A percentile compares a stretch with the other conserved stretches of the same genome.
Conservation (phyloP, 1,284 basidiomycete species). For the Apiotrichum siamense region DNA sequence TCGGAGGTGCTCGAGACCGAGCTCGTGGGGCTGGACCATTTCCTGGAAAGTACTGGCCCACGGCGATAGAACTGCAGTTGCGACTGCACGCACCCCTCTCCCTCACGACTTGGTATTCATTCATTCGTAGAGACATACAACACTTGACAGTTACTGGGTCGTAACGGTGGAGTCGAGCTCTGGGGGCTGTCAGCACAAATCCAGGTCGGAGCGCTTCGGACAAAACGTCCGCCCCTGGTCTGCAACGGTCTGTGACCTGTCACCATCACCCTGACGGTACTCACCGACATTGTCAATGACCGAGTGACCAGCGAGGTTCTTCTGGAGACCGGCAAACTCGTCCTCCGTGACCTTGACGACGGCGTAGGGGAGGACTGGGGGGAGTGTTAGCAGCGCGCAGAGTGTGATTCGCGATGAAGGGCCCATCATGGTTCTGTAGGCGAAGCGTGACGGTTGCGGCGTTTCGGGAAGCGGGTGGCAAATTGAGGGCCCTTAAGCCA, state of each 20-base stretch:
- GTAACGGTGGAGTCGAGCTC: slow-evolving; percentile 23
- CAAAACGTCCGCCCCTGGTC: not conserved
- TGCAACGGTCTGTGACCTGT: not conserved
- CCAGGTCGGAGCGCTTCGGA: not conserved
- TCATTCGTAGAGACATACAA: not conserved
- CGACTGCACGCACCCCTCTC: not conserved
- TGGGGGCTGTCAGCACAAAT: slow-evolving; percentile 7
- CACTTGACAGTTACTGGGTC: slow-evolving; percentile 1
- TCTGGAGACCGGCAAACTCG: slow-evolving; percentile 27
- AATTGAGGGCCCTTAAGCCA: not conserved
- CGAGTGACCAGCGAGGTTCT: slow-evolving; percentile 19
- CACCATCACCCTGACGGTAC: slow-evolving; percentile 4
- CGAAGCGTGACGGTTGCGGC: not conserved
- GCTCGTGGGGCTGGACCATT: not conserved
- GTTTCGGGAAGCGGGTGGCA: not conserved
- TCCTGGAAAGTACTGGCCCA: no score
- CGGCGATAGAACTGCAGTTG: no score
- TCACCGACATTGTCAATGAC: slow-evolving; percentile 36
- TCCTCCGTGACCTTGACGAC: slow-evolving; percentile 26
- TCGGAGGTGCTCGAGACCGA: not conserved
- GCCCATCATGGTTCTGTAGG: no score
- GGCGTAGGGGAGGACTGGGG: slow-evolving; percentile 38
- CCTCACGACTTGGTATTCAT: not conserved
- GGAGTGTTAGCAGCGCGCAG: not conserved
- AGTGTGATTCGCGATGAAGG: no score